Evolutionary conservation across 768 basidiomycete genomes (phyloP), one percentile per base, ranked within the genome.

Genomic region (Boletus vinaceobasis): DNA sequence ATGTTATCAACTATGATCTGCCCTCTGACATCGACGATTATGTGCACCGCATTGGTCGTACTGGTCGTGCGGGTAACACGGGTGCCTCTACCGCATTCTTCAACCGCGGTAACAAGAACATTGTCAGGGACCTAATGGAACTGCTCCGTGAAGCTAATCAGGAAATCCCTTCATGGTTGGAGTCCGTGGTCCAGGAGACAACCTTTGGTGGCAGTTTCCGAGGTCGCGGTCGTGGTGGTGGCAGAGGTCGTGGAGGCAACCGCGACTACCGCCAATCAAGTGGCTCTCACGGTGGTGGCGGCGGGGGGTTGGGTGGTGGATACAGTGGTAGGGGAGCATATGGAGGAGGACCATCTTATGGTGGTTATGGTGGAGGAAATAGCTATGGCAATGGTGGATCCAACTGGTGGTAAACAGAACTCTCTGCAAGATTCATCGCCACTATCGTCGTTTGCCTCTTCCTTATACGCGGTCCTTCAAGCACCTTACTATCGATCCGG

Each of bases 11-110:
- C 73, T 98, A 98, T 73, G 97, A 98, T 71, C 79, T 99, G 6
- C 97, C 97, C 13, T 89, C 89, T 57, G 97, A 98, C 75, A 95
- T 99, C 60, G 97, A 98, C 67, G 97, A 99, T 73, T 99, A 98
- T 74, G 95, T 98, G 43, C 95, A 98, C 71, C 94, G 93, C 66
- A 96, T 95, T 65, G 93, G 93, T 79, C 90, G 94, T 79, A 96
- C 94, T 14, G 97, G 97, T 43, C 95, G 97, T 83, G 97, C 97
- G 9, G 97, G 97, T 47, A 99, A 99, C 79, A 92, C 89, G 11
- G 97, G 97, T 78, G 81, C 87, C 60, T 87, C 90, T 26, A 99
- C 97, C 14, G 93, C 96, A 6, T 98, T 99, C 81, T 93, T 93
- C 80, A 93, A 93, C 69, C 83, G 92, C 14, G 88, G 89, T 50